Percentiles rank a stretch among this genome's conserved stretches.
Evolutionary conservation across 75 land plant species (phyloP).

Genomic region (Adiantum capillusveneris): DNA sequence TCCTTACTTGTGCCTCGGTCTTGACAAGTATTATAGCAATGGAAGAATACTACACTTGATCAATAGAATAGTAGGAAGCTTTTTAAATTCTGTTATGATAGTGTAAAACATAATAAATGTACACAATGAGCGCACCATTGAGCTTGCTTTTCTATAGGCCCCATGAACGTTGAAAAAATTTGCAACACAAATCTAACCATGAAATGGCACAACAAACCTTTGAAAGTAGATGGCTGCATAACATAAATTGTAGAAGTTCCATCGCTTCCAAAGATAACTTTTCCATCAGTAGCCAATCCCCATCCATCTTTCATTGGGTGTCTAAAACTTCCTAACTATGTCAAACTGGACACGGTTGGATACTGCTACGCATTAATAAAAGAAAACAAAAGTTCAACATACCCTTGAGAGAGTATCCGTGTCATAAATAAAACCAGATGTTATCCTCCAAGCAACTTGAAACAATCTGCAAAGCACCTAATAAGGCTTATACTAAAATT

Average conservation of each 20-base stretch:
- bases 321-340: conserved; percentile 49
- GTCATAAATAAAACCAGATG: conserved; percentile 73
- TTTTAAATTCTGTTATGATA: too few relatives aligned
- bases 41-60: too few relatives aligned
- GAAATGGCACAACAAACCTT: conserved; percentile 35
- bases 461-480: conserved; percentile 41
- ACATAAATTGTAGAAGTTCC: conserved; percentile 78
- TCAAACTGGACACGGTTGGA: neutral
- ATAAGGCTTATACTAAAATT: too few relatives aligned
- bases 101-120: too few relatives aligned
- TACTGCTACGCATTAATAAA: neutral
- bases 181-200: too few relatives aligned
- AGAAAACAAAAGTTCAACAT: neutral
- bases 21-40: too few relatives aligned
- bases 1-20: too few relatives aligned
- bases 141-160: too few relatives aligned
- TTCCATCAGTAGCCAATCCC: conserved; percentile 90
- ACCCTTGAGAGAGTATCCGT: conserved; percentile 29
- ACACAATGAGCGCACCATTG: too few relatives aligned
- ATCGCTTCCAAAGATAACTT: conserved; percentile 79
- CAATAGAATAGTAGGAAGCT: too few relatives aligned
- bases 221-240: conserved; percentile 55
- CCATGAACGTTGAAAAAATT: too few relatives aligned
- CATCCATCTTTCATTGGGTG: conserved; percentile 96
- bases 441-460: conserved; percentile 73